Evolutionary conservation across 306 rosid species (phyloP), one percentile per base, ranked within the genome.

Genomic region (Prosopis cineraria): DNA sequence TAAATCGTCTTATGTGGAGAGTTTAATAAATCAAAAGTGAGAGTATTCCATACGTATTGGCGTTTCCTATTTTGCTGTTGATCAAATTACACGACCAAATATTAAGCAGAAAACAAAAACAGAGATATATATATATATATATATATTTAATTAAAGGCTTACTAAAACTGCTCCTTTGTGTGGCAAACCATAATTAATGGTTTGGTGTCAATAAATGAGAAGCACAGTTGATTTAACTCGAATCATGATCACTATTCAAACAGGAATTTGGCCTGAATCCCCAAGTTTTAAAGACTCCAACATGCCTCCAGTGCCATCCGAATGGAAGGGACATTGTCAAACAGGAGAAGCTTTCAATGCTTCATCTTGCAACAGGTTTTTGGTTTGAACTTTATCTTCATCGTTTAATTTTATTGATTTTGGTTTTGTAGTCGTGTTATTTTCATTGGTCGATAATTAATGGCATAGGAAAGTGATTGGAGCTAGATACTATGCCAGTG

Each of bases 181-280:
- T 14, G 37, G 40, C 7, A 47, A 36, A 71, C 55, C 20, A 29
- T 41, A 24, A 41, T 63, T 36, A 17, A 13, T 31, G 17, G 1
- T 17, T 24, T 79, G 60, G 62, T 58, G 55, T 52, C 29, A 36
- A 44, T 55, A 80, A 69, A 62, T 47, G 64, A 22, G 73, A 72
- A 76, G 7, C 40, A 53, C 10, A 7, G 10, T 56, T n/a, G 59
- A 52, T 20, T 2, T 52, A 55, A 55, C 14, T 24, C 22, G 16
- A 3, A 56, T 24, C 34, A 56, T 11, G 65, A 58, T 58, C n/a
- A 27, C 59, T 19, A 19, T 65, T 68, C 68, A 41, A 65, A 65
- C 88, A 92, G 97, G 97, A 87, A 90, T 92, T 79, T 92, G 97
- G 97, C 97, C 97, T 20, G 97, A 92, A 84, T 92, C 97, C 60